Evolutionary conservation across 2,329 filamentous ascomycete species (phyloP).

Genomic region (Cladosporium sp.): DNA sequence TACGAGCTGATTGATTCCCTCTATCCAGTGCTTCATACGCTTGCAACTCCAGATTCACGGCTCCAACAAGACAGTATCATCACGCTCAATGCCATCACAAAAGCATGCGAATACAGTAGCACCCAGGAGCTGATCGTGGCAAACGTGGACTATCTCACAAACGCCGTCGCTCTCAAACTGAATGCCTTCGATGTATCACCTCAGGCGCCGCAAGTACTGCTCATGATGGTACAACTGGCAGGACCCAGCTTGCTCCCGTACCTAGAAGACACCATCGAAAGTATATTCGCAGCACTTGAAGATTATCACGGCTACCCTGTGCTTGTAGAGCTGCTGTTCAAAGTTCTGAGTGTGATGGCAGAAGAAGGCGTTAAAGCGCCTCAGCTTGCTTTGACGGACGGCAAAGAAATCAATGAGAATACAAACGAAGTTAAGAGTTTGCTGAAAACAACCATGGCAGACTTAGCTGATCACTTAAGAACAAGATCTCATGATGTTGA

Average conservation of each 20-base stretch:
- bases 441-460: constrained; percentile 36
- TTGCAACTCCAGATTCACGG: constrained; percentile 64
- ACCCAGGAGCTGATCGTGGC: constrained; percentile 77
- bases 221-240: constrained; percentile 89
- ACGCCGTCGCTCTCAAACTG: constrained; percentile 80
- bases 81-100: constrained; percentile 74
- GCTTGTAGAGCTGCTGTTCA: constrained; percentile 80
- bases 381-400: constrained; percentile 41
- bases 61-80: constrained; percentile 78
- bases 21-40: constrained; percentile 83
- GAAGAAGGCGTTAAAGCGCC: constrained; percentile 67
- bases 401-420: background rate
- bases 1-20: constrained; percentile 84
- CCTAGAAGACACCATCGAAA: constrained; percentile 83
- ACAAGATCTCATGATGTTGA: constrained; percentile 12
- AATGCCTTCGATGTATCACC: constrained; percentile 91
- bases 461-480: constrained; percentile 35
- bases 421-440: constrained; percentile 12
- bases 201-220: constrained; percentile 80
- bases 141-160: constrained; percentile 95
- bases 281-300: constrained; percentile 88
- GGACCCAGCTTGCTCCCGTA: constrained; percentile 79
- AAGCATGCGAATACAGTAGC: constrained; percentile 66
- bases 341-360: constrained; percentile 75
- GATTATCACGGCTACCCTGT: constrained; percentile 88